Evolutionary conservation across 192 early-diverging fungal genomes (phyloP).

Genomic region (Ambispora gerdemannii): DNA sequence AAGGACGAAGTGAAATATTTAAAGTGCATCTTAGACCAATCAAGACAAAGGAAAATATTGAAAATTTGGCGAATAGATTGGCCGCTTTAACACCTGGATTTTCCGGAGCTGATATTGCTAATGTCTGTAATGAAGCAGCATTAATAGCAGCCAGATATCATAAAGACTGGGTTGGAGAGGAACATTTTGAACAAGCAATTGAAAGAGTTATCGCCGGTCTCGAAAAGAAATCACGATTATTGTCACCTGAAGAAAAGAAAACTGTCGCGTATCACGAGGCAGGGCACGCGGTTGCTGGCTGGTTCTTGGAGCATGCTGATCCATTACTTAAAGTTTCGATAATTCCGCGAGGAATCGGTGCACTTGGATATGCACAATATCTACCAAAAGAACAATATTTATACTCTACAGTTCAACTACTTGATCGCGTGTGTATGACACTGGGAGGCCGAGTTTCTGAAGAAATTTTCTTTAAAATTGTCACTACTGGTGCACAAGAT

Average conservation of each 20-base stretch:
- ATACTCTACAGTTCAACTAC: constrained; percentile 86
- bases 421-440: constrained; percentile 91
- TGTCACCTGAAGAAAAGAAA: constrained; percentile 97
- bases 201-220: constrained; percentile 97
- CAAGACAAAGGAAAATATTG: constrained; percentile 80
- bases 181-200: constrained; percentile 96
- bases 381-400: constrained; percentile 96
- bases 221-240: constrained; percentile 94
- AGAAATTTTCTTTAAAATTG: constrained; percentile 86
- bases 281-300: constrained; percentile 97
- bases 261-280: constrained; percentile 99
- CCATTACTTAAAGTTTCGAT: constrained; percentile 97
- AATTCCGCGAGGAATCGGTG: constrained; percentile 92
- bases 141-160: constrained; percentile 89
- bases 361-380: constrained; percentile 99
- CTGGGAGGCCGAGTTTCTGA: constrained; percentile 84
- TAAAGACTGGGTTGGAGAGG: constrained; percentile 73
- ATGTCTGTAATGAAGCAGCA: constrained; percentile 99
- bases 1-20: constrained; percentile 94
- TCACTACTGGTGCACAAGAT: constrained; percentile 98
- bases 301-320: constrained; percentile 95
- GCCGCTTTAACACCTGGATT: constrained; percentile 97
- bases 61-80: constrained; percentile 76
- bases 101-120: constrained; percentile 95
- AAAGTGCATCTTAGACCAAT: constrained; percentile 93